Evolutionary conservation across 352 stramenopile genomes (phyloP).

Genomic region (Peronospora belbahrii): DNA sequence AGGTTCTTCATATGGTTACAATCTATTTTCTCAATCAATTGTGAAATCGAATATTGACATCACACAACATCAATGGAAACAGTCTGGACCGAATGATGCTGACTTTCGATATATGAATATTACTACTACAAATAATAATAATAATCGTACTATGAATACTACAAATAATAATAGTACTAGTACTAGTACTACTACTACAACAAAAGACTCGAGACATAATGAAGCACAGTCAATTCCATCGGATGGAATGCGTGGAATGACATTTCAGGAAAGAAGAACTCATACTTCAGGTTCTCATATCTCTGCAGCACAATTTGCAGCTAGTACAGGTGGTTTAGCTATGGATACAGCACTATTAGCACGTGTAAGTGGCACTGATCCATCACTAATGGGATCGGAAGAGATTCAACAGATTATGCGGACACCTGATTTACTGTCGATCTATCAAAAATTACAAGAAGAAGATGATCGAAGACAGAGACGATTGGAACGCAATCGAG

Average conservation of each 20-base stretch:
- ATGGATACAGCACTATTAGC: constrained; percentile 76
- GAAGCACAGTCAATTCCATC: constrained; percentile 35
- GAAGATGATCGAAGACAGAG: constrained; percentile 75
- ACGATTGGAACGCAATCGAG: constrained; percentile 70
- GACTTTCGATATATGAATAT: no score
- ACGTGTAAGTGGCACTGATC: constrained; percentile 72
- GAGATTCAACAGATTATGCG: constrained; percentile 87
- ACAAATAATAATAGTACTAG: constrained; percentile 28
- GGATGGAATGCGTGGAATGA: constrained; percentile 51
- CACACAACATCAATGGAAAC: constrained; percentile 52
- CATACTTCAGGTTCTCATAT: constrained; percentile 37
- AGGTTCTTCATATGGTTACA: constrained; percentile 29
- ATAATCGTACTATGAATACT: no score
- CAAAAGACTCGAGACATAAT: not conserved
- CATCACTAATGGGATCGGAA: constrained; percentile 67
- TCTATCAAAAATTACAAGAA: constrained; percentile 85
- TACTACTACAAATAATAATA: no score
- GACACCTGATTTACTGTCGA: constrained; percentile 69
- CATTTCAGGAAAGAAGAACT: constrained; percentile 48
- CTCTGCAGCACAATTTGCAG: constrained; percentile 75
- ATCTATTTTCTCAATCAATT: constrained; percentile 21
- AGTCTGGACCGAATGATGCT: constrained; percentile 22
- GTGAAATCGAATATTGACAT: constrained; percentile 22
- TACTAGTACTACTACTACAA: not conserved
- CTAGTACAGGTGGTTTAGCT: constrained; percentile 62